Conservation (phyloP, 768 basidiomycete species). For the Tulasnella sp. region DNA sequence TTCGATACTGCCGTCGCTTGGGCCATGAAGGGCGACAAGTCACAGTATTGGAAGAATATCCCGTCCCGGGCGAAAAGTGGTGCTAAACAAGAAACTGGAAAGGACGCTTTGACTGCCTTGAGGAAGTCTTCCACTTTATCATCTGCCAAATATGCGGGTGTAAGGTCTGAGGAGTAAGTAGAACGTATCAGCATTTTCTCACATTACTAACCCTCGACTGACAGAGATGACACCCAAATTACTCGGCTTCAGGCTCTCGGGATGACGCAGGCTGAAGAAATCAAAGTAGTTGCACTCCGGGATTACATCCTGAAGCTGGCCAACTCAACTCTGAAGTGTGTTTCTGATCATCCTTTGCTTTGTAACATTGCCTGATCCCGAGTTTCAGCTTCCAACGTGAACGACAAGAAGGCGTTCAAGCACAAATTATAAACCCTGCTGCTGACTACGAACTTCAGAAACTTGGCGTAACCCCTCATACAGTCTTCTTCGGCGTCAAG, state of each 20-base stretch:
- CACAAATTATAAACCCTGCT: constrained; percentile 43
- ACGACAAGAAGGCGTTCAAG: constrained; percentile 2
- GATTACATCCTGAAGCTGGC: constrained; percentile 82
- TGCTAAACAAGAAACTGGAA: constrained; percentile 51
- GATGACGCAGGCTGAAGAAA: constrained; percentile 69
- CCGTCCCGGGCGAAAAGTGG: constrained; percentile 27
- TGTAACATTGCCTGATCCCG: constrained; percentile 1
- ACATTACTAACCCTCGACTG: constrained; percentile 6
- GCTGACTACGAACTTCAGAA: constrained; percentile 68
- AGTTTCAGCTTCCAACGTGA: constrained; percentile 3
- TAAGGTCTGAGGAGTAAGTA: constrained; percentile 60
- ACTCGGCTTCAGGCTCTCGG: constrained; percentile 75
- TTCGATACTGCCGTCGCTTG: constrained; percentile 78
- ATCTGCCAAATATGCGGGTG: constrained; percentile 20
- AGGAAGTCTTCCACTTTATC: constrained; percentile 40
- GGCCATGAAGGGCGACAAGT: constrained; percentile 75
- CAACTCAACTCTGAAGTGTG: constrained; percentile 60
- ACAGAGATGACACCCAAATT: constrained; percentile 65
- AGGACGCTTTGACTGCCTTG: constrained; percentile 56
- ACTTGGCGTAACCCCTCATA: constrained; percentile 80
- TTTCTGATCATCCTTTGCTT: background rate
- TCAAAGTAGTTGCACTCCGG: constrained; percentile 73
- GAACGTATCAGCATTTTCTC: background rate
- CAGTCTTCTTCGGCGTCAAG: constrained; percentile 56
- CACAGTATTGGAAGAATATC: constrained; percentile 61